phyloP scores from a whole-genome alignment of 1,284 basidiomycete genomes.

The Peniophora sp. region DNA sequence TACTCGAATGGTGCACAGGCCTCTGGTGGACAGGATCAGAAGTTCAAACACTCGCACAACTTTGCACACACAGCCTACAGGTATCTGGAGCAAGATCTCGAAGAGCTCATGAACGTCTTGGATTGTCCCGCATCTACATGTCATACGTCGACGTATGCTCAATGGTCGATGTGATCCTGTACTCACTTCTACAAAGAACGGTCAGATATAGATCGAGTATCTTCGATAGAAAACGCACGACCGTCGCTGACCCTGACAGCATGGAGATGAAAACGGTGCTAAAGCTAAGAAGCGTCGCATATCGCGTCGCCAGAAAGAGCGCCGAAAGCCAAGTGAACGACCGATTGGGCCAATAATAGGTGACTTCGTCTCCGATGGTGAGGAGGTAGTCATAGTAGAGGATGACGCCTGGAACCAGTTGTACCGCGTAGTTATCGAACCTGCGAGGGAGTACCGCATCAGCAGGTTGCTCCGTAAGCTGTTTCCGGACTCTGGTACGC shows the following conservation, averaged over 20 bases:
- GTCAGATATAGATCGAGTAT: background rate
- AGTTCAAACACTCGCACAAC: background rate
- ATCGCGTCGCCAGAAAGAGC: constrained; percentile 1
- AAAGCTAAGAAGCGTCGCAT: background rate
- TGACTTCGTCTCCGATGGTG: constrained; percentile 1
- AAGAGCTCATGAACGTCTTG: background rate
- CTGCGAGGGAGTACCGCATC: no score
- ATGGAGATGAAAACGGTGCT: background rate
- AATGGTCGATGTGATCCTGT: background rate
- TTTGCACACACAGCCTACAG: background rate
- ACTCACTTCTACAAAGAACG: background rate
- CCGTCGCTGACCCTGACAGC: background rate
- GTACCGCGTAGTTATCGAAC: no score
- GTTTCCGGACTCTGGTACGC: no score
- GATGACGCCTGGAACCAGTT: background rate
- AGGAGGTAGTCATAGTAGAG: constrained; percentile 3
- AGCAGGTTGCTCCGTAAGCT: no score
- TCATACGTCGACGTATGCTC: background rate
- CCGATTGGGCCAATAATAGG: constrained; percentile 1
- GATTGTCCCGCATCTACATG: background rate
- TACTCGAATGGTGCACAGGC: background rate
- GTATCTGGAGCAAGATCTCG: background rate
- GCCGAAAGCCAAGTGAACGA: background rate
- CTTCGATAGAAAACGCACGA: background rate
- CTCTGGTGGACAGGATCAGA: background rate